Evolutionary conservation across 306 rosid genomes (phyloP).

Genomic region (Fragaria ananassa): DNA sequence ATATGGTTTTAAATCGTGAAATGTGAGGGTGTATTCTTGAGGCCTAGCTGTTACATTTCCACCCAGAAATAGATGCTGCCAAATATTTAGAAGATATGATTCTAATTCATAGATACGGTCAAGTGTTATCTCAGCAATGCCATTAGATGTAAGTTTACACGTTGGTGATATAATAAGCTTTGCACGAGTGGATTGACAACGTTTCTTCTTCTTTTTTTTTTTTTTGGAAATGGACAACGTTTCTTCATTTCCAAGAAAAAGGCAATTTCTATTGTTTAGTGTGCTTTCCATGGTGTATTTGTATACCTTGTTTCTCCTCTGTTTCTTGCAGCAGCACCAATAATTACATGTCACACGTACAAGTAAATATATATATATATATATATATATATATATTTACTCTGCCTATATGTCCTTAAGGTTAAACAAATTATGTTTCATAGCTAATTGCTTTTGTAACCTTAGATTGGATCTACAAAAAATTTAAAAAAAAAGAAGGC

Average conservation of each 20-base stretch:
- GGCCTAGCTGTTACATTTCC: not conserved
- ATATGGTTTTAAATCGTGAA: not conserved
- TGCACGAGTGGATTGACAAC: constrained; percentile 4
- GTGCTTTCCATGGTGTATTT: not conserved
- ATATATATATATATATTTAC: not conserved
- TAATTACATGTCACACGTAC: not conserved
- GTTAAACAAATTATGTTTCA: not conserved
- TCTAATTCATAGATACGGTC: not conserved
- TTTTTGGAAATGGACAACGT: no score
- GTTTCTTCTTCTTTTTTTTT: no score
- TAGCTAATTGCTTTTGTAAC: not conserved
- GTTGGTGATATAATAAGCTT: not conserved
- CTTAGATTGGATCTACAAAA: not conserved
- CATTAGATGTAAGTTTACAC: not conserved
- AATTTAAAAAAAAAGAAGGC: not conserved
- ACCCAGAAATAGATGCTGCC: not conserved
- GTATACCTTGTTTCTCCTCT: not conserved
- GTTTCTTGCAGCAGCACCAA: not conserved
- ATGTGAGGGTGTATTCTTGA: not conserved
- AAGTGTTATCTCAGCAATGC: not conserved
- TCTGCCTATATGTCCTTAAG: not conserved
- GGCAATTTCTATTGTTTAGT: not conserved
- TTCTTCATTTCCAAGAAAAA: constrained; percentile 14
- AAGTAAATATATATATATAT: not conserved
- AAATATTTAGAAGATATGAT: not conserved